phyloP scores from a whole-genome alignment of 139 green algal genomes.

The Nannochloris sp. region DNA sequence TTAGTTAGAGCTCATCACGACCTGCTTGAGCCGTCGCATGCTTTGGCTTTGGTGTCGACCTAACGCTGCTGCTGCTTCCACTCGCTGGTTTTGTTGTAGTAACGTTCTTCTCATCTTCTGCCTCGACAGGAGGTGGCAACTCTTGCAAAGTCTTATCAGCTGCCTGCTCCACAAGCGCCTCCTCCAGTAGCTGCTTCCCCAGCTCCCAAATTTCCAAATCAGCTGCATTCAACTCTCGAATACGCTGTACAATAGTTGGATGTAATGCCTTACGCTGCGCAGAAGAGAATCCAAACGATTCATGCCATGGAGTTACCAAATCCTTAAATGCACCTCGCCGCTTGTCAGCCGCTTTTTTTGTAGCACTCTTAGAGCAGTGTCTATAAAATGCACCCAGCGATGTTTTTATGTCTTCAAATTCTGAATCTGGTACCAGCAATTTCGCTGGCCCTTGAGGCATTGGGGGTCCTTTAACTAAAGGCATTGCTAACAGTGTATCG shows the following conservation, averaged over 20 bases:
- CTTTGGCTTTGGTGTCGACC: no score
- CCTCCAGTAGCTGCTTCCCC: conserved; percentile 20
- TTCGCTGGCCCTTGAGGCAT: not conserved
- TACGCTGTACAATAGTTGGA: conserved; percentile 3
- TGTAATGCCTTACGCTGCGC: not conserved
- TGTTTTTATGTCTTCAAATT: not conserved
- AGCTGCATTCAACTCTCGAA: conserved; percentile 23
- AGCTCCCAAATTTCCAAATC: conserved; percentile 26
- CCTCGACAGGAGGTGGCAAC: not conserved
- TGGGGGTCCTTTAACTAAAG: not conserved
- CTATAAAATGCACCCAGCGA: not conserved
- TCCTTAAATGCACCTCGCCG: conserved; percentile 12
- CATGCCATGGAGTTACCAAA: conserved; percentile 18
- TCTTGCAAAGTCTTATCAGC: conserved; percentile 1
- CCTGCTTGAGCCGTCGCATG: no score
- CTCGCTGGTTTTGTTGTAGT: not conserved
- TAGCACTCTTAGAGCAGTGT: not conserved
- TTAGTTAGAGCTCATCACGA: no score
- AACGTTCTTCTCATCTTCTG: not conserved
- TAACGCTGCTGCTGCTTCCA: not conserved
- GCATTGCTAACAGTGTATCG: not conserved
- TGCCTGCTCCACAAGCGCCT: conserved; percentile 10
- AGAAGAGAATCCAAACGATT: conserved; percentile 17
- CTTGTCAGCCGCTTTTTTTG: not conserved
- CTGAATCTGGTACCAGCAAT: not conserved